These are phyloP conservation scores for Chlorociboria aeruginascens DNA, from an alignment of 495 filamentous ascomycete genomes.

Conservation along the genomic window DNA sequence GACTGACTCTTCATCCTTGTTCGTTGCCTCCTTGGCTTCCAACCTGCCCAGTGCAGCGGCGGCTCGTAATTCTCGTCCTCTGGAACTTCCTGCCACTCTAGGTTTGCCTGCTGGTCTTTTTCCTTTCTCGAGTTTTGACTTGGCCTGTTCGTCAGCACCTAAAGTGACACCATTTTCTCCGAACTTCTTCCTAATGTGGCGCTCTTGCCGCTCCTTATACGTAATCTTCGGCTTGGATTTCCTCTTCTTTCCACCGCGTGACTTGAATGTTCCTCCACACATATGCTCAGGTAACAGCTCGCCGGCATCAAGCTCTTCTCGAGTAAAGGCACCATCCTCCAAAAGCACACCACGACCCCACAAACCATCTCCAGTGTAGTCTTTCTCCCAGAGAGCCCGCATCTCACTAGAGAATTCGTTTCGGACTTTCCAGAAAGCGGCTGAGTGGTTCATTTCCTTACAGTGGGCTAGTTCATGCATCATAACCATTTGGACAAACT, in stretches of 20 bases:
- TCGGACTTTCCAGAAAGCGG: slow-evolving; percentile 49
- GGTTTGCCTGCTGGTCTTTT: slow-evolving; percentile 41
- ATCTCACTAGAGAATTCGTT: slow-evolving; percentile 55
- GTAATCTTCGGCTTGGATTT: slow-evolving; percentile 34
- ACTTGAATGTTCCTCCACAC: slow-evolving; percentile 59
- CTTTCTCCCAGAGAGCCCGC: slow-evolving; percentile 46
- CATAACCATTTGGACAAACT: slow-evolving; percentile 77
- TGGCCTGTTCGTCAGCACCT: slow-evolving; percentile 51
- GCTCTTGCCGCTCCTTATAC: slow-evolving; percentile 52
- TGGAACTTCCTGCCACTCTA: slow-evolving; percentile 52
- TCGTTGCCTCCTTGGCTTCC: slow-evolving; percentile 28
- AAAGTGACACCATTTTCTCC: slow-evolving; percentile 52
- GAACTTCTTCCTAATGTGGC: slow-evolving; percentile 62
- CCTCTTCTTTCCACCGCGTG: slow-evolving; percentile 37
- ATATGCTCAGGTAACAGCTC: slow-evolving; percentile 48
- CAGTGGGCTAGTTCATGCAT: slow-evolving; percentile 71
- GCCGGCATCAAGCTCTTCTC: slow-evolving; percentile 34
- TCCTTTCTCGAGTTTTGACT: slow-evolving; percentile 53
- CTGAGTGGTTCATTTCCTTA: slow-evolving; percentile 73
- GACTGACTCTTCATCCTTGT: slow-evolving; percentile 16
- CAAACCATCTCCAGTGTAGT: slow-evolving; percentile 64
- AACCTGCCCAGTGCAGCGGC: slow-evolving; percentile 68
- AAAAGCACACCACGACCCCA: slow-evolving; percentile 58
- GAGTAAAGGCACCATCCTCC: slow-evolving; percentile 42
- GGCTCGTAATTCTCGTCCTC: slow-evolving; percentile 63